Conservation (phyloP, 768 basidiomycete species). For the Leccinum variicolor region DNA sequence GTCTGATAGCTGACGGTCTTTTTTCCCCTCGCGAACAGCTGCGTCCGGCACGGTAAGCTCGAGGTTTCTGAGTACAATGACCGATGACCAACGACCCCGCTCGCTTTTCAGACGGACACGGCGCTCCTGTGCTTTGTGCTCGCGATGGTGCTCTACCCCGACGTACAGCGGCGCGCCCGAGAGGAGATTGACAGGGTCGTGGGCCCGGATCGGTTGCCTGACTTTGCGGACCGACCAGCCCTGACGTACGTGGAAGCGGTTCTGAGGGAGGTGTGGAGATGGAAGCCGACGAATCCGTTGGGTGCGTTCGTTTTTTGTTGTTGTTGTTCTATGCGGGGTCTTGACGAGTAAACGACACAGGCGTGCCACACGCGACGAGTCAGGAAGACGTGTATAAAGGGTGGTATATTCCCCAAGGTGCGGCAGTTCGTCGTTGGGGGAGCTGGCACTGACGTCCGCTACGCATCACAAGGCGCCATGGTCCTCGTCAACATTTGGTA, state of each 20-base stretch:
- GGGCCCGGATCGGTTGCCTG: conserved; percentile 21
- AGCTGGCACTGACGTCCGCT: background rate
- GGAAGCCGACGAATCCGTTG: conserved; percentile 13
- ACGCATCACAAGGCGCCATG: background rate
- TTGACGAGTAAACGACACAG: background rate
- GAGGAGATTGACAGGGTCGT: conserved; percentile 25
- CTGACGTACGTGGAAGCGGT: conserved; percentile 27
- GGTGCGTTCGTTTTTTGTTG: background rate
- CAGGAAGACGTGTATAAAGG: conserved; percentile 16
- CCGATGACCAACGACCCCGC: too few relatives aligned
- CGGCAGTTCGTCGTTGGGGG: background rate
- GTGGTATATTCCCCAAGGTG: conserved; percentile 21
- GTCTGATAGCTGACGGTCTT: too few relatives aligned
- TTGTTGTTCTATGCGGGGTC: background rate
- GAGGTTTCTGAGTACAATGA: background rate
- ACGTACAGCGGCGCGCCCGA: conserved; percentile 23
- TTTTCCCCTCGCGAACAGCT: background rate
- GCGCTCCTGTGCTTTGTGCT: conserved; percentile 20
- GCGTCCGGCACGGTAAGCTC: conserved; percentile 1
- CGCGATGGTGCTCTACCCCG: conserved; percentile 25
- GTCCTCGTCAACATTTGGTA: background rate
- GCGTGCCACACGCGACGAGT: background rate
- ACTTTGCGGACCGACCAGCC: conserved; percentile 20
- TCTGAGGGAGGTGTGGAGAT: conserved; percentile 22
- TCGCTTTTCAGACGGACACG: conserved; percentile 10